Evolutionary conservation across 106 monocot genomes (phyloP), one percentile per base, ranked within the genome.

Genomic region (Narthecium ossifragum): DNA sequence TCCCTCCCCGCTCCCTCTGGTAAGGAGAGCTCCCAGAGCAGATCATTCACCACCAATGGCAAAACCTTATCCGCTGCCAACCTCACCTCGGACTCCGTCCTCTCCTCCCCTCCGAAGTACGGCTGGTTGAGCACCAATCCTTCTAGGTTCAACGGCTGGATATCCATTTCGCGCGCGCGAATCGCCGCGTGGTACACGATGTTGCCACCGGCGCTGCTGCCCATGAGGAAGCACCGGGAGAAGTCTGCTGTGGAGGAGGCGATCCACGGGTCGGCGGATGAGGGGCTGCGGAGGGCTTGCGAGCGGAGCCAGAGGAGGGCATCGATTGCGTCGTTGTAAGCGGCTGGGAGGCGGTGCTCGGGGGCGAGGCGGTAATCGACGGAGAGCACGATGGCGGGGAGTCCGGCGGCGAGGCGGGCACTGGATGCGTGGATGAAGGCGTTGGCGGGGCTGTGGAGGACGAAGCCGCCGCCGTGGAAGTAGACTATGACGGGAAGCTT

Each of bases 21-120:
- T 23, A 79, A 57, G 1, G 78, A 46, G 31, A 79, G 64, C 34
- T 54, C 26, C 78, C 78, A 79, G 68, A 79, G 62, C 50, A 79
- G 57, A 37, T 73, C 68, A 37, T 57, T 73, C 13, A 45, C 78
- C 0, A 57, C 29, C 2, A 79, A 57, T 2, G 78, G 78, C 5
- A 79, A 9, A 7, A 73, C 37, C 15, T 29, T 24, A 52, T 79
- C 73, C 40, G 68, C 73, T 25, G 50, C 73, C 17, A 66, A 22
- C 30, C 47, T 29, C 32, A 15, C 27, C 59, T 79, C 78, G 18
- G 78, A 73, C 32, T 64, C 51, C 0, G 67, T 68, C 34, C 62
- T 17, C 59, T 59, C 59, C 2, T 25, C 9, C 12, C 61, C 36
- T 1, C 46, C 30, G 30, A 61, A 61, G 30, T 61, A 61, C 8